A percentile compares a stretch with the other conserved stretches of the same genome.
Conservation (phyloP, 1,139 yeast genomes). For the Debaryomyces psychrophilus region DNA sequence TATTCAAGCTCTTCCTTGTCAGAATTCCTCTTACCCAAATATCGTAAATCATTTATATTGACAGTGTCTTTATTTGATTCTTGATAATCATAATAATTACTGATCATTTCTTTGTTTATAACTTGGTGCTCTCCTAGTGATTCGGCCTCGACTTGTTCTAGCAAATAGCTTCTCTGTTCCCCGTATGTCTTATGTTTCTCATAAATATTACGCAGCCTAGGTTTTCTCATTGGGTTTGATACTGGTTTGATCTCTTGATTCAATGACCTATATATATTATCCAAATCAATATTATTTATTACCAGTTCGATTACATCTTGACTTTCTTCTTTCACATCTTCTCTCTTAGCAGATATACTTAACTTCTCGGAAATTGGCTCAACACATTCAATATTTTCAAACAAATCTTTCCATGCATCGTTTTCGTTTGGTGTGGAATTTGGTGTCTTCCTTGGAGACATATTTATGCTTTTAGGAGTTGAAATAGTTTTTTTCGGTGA, state of each 20-base stretch:
- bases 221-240: background rate
- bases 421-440: conserved; percentile 18
- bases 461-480: background rate
- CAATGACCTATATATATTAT: conserved; percentile 4
- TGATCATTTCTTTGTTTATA: conserved; percentile 13
- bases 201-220: conserved; percentile 1
- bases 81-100: conserved; percentile 16
- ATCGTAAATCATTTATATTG: conserved; percentile 26
- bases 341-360: background rate
- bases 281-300: conserved; percentile 1
- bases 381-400: conserved; percentile 18
- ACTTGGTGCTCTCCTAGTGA: conserved; percentile 11
- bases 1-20: conserved; percentile 19
- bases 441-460: background rate
- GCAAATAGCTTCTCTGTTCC: conserved; percentile 26
- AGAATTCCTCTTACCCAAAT: conserved; percentile 15
- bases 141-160: conserved; percentile 16
- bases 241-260: background rate
- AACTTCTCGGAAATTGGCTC: background rate
- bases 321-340: background rate
- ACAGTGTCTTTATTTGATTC: conserved; percentile 6
- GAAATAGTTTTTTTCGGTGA: conserved; percentile 1
- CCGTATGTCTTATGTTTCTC: conserved; percentile 20
- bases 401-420: conserved; percentile 27
- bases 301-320: background rate